phyloP scores from a whole-genome alignment of 208 protist genomes.

The Leishmania amazonensis region DNA sequence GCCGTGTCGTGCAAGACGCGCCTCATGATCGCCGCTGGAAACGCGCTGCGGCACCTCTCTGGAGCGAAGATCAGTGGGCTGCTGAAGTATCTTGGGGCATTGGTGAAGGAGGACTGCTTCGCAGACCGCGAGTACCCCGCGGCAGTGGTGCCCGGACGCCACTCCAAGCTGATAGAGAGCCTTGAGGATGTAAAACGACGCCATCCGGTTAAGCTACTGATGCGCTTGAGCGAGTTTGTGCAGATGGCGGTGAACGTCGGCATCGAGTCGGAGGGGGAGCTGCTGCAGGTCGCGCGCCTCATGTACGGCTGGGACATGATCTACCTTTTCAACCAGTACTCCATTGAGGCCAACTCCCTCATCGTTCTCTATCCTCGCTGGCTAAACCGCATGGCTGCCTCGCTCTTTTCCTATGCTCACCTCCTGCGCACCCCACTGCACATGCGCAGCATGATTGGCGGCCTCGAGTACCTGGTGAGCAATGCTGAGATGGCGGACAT shows the following conservation, averaged over 20 bases:
- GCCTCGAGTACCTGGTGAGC: slow-evolving; percentile 83
- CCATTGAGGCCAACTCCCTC: slow-evolving; percentile 68
- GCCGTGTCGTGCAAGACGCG: slow-evolving; percentile 89
- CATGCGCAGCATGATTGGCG: slow-evolving; percentile 82
- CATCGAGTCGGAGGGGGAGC: slow-evolving; percentile 72
- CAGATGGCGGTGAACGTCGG: slow-evolving; percentile 69
- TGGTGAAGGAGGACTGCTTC: slow-evolving; percentile 71
- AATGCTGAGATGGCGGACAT: slow-evolving; percentile 75
- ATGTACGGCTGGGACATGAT: slow-evolving; percentile 90
- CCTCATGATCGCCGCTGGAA: slow-evolving; percentile 71
- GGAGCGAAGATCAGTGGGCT: slow-evolving; percentile 70
- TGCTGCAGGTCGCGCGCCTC: slow-evolving; percentile 75
- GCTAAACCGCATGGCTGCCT: slow-evolving; percentile 77
- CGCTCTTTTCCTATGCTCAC: slow-evolving; percentile 88
- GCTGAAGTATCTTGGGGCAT: slow-evolving; percentile 61
- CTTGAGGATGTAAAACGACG: slow-evolving; percentile 59
- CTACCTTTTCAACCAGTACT: slow-evolving; percentile 72
- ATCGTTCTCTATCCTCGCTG: slow-evolving; percentile 81
- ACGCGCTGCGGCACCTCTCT: slow-evolving; percentile 49
- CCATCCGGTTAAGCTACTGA: slow-evolving; percentile 71
- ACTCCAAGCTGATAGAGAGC: slow-evolving; percentile 63
- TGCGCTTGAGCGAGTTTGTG: slow-evolving; percentile 75
- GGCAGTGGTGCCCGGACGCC: slow-evolving; percentile 73
- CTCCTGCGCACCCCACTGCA: slow-evolving; percentile 82
- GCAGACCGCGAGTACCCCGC: slow-evolving; percentile 69